Base-by-base conservation (phyloP, 768 basidiomycete species). In the Ramaria sp. region DNA sequence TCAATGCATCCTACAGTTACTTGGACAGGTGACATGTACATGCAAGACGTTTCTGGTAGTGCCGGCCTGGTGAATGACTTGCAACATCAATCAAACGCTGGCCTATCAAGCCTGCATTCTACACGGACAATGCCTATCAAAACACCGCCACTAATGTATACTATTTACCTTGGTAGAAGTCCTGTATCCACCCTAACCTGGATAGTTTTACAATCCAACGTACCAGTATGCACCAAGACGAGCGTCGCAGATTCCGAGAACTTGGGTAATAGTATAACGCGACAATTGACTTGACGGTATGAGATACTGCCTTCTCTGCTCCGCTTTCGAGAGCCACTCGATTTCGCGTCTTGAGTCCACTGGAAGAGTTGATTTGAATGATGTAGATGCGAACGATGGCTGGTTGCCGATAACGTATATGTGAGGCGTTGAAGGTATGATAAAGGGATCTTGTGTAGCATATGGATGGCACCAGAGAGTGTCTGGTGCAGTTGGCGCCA, bases 381-480 rank as follows among this genome's bases (percentile, higher is more conserved):
- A 59, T 61, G 74, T 73, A 3, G 93, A 95, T 55, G 76, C 80
- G 63, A 97, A 97, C 59, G 72, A 72, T 31, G 86, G 83, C 71
- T 97, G 94, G 59, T 90, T 90, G 34, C 96, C 96, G n/a, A 94
- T 76, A 62, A 94, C 75, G 68, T 97, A 98, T 31, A 98, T 69
- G 66, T 96, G 83, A 15, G 96, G 96, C 10, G 91, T 86, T 65
- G 84, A 78, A n/a, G 72, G 63, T 33, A 99, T 76, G 56, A 96
- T 75, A 71, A 99, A 99, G 0, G 96, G 96, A 66, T 99, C 96
- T 17, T 75, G 72, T 30, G 80, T 75, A 51, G 87, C 81, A 72
- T 87, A 98, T 15, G 96, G 96, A 68, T 97, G 93, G 64, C 96
- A 97, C 93, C 93, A 97, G 3, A 98, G 77, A 0, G 96, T 99